Evolutionary conservation across 2,329 filamentous ascomycete species (phyloP).

Genomic region (Aspergillus fructus): DNA sequence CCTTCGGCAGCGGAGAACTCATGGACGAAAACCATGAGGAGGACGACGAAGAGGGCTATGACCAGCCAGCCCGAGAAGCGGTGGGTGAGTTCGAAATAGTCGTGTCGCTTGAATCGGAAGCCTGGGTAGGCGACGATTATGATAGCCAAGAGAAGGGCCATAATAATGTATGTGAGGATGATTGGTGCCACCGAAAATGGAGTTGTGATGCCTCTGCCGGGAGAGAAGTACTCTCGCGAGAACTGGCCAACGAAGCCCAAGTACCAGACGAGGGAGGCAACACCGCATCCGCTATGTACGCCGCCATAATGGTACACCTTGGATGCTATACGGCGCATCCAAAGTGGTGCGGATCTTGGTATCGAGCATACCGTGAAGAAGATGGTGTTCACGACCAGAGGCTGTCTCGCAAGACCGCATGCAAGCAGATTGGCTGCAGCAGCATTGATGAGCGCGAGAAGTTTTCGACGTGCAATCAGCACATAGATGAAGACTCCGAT

Average conservation of each 20-base stretch:
- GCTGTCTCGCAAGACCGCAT: constrained; percentile 52
- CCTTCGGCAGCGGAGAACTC: constrained; percentile 37
- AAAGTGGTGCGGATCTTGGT: constrained; percentile 47
- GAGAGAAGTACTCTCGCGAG: constrained; percentile 34
- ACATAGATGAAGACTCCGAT: constrained; percentile 37
- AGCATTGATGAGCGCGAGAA: constrained; percentile 43
- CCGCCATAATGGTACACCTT: constrained; percentile 58
- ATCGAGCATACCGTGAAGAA: constrained; percentile 47
- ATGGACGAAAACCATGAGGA: constrained; percentile 57
- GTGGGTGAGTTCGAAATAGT: constrained; percentile 69
- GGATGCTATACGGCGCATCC: constrained; percentile 46
- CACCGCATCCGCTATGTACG: constrained; percentile 52
- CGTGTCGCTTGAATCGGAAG: constrained; percentile 63
- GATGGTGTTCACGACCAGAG: constrained; percentile 53
- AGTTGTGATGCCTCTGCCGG: constrained; percentile 13
- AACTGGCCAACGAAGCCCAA: constrained; percentile 36
- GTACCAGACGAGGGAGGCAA: constrained; percentile 52
- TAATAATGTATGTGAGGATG: constrained; percentile 58
- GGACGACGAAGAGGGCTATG: constrained; percentile 64
- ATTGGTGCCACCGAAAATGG: constrained; percentile 42
- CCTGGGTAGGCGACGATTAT: constrained; percentile 63
- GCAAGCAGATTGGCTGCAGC: constrained; percentile 48
- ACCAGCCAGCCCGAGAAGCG: constrained; percentile 72
- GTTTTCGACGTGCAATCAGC: constrained; percentile 35
- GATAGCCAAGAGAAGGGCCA: constrained; percentile 59